Conservation (phyloP, 73 alveolate species). For the Effrenium voratum region DNA sequence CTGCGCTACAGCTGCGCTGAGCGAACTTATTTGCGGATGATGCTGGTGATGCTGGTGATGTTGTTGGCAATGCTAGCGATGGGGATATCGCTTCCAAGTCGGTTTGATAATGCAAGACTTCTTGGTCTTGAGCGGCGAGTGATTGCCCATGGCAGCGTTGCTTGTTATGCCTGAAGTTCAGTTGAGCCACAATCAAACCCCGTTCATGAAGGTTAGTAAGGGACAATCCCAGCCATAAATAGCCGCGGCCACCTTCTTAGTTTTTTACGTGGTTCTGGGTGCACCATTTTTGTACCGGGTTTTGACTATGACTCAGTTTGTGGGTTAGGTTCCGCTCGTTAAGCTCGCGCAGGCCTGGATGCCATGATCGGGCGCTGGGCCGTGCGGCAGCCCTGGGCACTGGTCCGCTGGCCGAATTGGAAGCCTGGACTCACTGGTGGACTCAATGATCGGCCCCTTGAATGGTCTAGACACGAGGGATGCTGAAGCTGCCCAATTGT, state of each 20-base stretch:
- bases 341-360: constrained; percentile 22
- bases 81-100: too few species aligned
- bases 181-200: background rate
- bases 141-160: too few species aligned
- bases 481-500: background rate
- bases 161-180: too few species aligned
- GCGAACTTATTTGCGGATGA: too few species aligned
- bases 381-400: constrained; percentile 38
- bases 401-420: background rate
- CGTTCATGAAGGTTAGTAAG: background rate
- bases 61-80: too few species aligned
- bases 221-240: background rate
- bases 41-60: too few species aligned
- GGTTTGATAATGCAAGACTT: too few species aligned
- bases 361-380: constrained; percentile 91
- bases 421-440: too few species aligned
- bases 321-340: background rate
- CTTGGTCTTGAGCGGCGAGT: too few species aligned
- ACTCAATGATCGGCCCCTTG: background rate
- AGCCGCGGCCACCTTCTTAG: background rate
- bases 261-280: background rate
- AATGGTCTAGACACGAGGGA: background rate
- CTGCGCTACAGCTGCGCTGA: too few species aligned
- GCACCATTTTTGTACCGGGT: too few species aligned
- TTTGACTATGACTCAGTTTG: background rate